Evolutionary conservation across 305 asterid species (phyloP), one percentile per base, ranked within the genome.

Genomic region (Ajuga reptans): DNA sequence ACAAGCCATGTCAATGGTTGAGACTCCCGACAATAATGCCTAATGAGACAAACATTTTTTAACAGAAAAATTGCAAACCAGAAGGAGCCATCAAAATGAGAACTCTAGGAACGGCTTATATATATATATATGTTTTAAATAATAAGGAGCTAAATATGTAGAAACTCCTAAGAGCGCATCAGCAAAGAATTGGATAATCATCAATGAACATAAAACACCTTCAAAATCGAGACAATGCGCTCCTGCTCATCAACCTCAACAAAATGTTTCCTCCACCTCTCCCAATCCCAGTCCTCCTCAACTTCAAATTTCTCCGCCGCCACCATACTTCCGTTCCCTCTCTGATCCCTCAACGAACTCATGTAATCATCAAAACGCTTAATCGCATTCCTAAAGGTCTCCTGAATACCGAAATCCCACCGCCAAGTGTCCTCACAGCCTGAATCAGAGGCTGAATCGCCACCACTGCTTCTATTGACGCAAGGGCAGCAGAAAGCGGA

Each of bases 261-360:
- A 68, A 93, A 87, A 78, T 93, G 95, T 68, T 80, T 84, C 79
- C 75, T 83, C 99, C 99, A 93, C 73, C 89, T 84, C 79, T 87
- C 97, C 99, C 99, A 93, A 81, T 87, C 92, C 97, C 97, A 87
- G 53, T 84, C 95, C 71, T 66, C 90, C 27, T 58, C 69, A 12
- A 69, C 87, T 14, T 12, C 74, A 46, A 70, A 78, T 15, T 42
- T 57, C 78, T 73, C 80, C 70, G 51, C 75, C 61, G 58, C 72
- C 45, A 69, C 78, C 72, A 51, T 64, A 59, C 74, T 70, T 29
- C 67, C 75, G 24, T 71, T 71, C 61, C 5, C 76, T 51, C 75
- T 76, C 71, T 69, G 77, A 70, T 79, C 83, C 75, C 83, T 55
- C 58, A 75, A 71, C 68, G 87, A 81, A 47, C 76, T 82, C 82